Evolutionary conservation across 202 grass and related monocot genomes (phyloP).

Genomic region (Zizania palustris): DNA sequence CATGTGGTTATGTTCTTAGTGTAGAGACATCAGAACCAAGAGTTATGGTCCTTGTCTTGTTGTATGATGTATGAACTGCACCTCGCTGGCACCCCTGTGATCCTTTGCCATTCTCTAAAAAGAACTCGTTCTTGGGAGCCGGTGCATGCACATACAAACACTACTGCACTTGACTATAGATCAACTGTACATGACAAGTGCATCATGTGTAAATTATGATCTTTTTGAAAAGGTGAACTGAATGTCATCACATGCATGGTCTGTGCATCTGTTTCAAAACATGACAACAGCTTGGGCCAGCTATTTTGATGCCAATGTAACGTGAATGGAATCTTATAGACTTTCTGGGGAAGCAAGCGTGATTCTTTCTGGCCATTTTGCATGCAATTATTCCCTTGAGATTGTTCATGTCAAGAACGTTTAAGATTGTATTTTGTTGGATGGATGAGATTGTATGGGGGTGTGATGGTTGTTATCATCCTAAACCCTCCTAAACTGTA

Average conservation of each 20-base stretch:
- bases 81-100: not conserved
- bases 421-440: not conserved
- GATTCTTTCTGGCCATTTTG: not conserved
- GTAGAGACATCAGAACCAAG: not conserved
- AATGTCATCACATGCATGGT: constrained; percentile 8
- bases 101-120: constrained; percentile 26
- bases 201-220: constrained; percentile 1
- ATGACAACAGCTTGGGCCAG: not conserved
- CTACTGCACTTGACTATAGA: not conserved
- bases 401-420: not conserved
- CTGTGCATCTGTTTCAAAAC: constrained; percentile 1
- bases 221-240: constrained; percentile 5
- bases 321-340: not conserved
- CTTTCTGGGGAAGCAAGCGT: not conserved
- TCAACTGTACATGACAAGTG: not conserved
- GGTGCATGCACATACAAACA: not conserved
- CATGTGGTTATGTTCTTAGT: not conserved
- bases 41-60: not conserved
- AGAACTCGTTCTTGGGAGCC: not conserved
- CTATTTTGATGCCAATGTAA: not conserved
- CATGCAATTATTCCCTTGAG: not conserved
- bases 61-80: constrained; percentile 17
- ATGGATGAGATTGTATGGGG: too few species aligned
- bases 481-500: too few species aligned
- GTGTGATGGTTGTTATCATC: too few species aligned